Percentiles rank a stretch among this genome's conserved stretches.
Evolutionary conservation across 768 basidiomycete genomes (phyloP).

Genomic region (Lactarius psammicola): DNA sequence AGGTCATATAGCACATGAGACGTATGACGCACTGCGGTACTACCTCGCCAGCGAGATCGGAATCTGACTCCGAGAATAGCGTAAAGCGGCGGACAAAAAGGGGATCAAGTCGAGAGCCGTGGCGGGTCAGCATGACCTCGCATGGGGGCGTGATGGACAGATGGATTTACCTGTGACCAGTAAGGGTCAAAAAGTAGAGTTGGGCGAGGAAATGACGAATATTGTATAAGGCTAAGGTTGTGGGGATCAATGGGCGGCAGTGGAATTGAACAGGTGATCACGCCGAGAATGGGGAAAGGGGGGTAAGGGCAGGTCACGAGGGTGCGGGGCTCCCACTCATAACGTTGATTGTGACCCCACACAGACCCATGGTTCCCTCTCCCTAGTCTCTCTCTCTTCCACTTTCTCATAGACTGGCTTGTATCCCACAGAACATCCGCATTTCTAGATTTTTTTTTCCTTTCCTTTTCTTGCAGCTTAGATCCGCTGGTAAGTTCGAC

Average conservation of each 20-base stretch:
- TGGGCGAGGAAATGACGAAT: no score
- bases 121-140: background rate
- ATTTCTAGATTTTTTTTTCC: conserved; percentile 22
- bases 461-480: conserved; percentile 19
- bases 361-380: conserved; percentile 12
- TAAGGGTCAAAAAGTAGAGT: background rate
- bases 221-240: background rate
- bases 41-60: background rate
- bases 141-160: background rate
- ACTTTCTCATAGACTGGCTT: conserved; percentile 23
- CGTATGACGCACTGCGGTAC: background rate
- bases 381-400: conserved; percentile 10
- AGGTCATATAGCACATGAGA: background rate
- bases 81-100: background rate
- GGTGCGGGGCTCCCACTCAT: conserved; percentile 17
- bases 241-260: background rate
- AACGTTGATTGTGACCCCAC: conserved; percentile 10
- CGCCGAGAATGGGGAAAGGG: conserved; percentile 21
- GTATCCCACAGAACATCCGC: conserved; percentile 7
- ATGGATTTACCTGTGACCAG: background rate
- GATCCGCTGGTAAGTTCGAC: conserved; percentile 9
- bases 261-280: conserved; percentile 21
- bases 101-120: background rate
- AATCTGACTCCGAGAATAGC: background rate
- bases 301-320: conserved; percentile 20